A percentile compares a stretch with the other conserved stretches of the same genome.
Conservation (phyloP, 129 eudicot genomes). For the Tanacetum coccineum region DNA sequence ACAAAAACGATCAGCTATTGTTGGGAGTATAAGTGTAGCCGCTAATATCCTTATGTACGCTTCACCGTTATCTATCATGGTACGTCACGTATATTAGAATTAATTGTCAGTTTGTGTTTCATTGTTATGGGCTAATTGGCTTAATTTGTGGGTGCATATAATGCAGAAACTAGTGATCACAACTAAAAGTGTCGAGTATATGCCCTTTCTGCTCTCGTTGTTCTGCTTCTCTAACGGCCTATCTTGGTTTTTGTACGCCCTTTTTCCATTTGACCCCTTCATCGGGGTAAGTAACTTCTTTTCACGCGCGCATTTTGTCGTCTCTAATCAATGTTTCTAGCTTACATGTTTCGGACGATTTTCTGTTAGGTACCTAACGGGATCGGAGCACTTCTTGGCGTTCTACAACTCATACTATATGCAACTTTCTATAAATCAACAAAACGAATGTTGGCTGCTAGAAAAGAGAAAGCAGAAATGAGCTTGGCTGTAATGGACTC, state of each 20-base stretch:
- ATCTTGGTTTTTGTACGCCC: conserved; percentile 66
- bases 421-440: conserved; percentile 74
- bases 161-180: conserved; percentile 74
- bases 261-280: conserved; percentile 61
- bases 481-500: conserved; percentile 29
- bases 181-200: conserved; percentile 81
- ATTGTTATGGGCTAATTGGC: not conserved
- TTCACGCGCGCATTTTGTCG: not conserved
- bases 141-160: conserved; percentile 10
- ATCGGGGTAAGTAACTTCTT: conserved; percentile 42
- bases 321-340: not conserved
- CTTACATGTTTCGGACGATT: not conserved
- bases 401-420: conserved; percentile 57
- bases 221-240: conserved; percentile 61
- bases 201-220: conserved; percentile 80
- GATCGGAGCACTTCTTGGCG: conserved; percentile 54
- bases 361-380: conserved; percentile 65
- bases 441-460: conserved; percentile 39
- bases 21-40: conserved; percentile 57
- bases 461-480: conserved; percentile 45
- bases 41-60: conserved; percentile 80
- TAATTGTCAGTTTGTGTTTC: not conserved
- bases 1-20: conserved; percentile 44
- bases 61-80: conserved; percentile 81
- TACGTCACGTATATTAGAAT: conserved; percentile 15